phyloP scores from a whole-genome alignment of 2,329 filamentous ascomycete species.

The Myriosclerotinia scirpicola region DNA sequence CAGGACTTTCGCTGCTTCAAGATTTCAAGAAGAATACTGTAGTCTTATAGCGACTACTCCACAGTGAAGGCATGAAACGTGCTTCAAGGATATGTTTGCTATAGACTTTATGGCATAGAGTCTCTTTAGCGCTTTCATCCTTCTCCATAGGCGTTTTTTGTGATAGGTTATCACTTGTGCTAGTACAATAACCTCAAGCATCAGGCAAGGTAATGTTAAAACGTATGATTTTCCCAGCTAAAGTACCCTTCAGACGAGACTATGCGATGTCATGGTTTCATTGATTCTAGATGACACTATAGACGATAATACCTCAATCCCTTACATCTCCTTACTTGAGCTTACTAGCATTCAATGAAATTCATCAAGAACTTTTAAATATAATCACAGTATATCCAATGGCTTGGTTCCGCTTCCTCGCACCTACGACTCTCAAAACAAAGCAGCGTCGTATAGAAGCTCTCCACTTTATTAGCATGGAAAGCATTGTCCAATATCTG shows the following conservation, averaged over 20 bases:
- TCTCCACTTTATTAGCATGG: slow-evolving; percentile 11
- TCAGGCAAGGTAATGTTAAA: not conserved
- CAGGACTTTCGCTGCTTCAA: not conserved
- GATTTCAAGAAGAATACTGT: slow-evolving; percentile 3
- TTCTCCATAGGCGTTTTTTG: not conserved
- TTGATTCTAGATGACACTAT: not conserved
- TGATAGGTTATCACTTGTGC: not conserved
- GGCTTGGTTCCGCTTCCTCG: slow-evolving; percentile 1
- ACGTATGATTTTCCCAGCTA: not conserved
- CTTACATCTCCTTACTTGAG: not conserved
- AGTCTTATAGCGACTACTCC: slow-evolving; percentile 21
- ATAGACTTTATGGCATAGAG: not conserved
- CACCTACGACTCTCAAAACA: not conserved
- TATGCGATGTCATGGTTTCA: not conserved
- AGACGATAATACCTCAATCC: not conserved
- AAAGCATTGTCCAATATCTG: slow-evolving; percentile 20
- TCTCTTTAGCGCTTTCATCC: not conserved
- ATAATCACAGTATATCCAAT: not conserved
- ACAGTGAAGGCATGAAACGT: slow-evolving; percentile 17
- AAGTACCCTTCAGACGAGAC: not conserved
- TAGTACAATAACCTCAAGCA: not conserved
- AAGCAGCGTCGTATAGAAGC: slow-evolving; percentile 18
- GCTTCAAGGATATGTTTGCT: not conserved
- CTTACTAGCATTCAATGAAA: not conserved
- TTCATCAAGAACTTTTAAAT: not conserved